Conservation (phyloP, 306 rosid genomes). For the Vigna trinervia region DNA sequence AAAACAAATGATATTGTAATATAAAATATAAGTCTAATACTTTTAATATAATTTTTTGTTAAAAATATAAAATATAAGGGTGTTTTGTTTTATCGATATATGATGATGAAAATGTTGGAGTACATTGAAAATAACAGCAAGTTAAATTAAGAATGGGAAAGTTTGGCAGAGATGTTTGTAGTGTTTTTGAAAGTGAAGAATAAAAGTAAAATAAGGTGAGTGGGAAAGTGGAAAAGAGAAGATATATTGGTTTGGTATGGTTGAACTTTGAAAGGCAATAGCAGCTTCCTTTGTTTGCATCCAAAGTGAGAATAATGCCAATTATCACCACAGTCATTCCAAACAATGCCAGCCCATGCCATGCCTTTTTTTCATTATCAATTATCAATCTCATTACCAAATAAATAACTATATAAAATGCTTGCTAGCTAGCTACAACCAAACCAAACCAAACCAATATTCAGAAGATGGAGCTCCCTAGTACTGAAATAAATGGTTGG, state of each 20-base stretch:
- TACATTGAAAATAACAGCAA: not conserved
- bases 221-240: slow-evolving; percentile 54
- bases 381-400: too few species aligned
- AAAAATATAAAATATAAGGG: too few species aligned
- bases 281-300: slow-evolving; percentile 60
- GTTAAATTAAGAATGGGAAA: not conserved
- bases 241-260: slow-evolving; percentile 55
- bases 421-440: slow-evolving; percentile 40
- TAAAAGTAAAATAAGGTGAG: not conserved
- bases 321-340: slow-evolving; percentile 47
- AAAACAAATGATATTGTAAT: too few species aligned
- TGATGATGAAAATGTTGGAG: not conserved
- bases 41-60: too few species aligned
- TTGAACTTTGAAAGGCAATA: slow-evolving; percentile 56
- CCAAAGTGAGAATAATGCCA: slow-evolving; percentile 60
- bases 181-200: not conserved
- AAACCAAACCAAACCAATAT: slow-evolving; percentile 36
- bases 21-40: too few species aligned
- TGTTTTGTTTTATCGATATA: not conserved
- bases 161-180: slow-evolving; percentile 20
- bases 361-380: not conserved
- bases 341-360: slow-evolving; percentile 49
- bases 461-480: slow-evolving; percentile 15
- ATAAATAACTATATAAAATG: not conserved
- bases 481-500: slow-evolving; percentile 50